Base-by-base conservation (phyloP, 257 asterid species). In the Anisodus acutangulus region DNA sequence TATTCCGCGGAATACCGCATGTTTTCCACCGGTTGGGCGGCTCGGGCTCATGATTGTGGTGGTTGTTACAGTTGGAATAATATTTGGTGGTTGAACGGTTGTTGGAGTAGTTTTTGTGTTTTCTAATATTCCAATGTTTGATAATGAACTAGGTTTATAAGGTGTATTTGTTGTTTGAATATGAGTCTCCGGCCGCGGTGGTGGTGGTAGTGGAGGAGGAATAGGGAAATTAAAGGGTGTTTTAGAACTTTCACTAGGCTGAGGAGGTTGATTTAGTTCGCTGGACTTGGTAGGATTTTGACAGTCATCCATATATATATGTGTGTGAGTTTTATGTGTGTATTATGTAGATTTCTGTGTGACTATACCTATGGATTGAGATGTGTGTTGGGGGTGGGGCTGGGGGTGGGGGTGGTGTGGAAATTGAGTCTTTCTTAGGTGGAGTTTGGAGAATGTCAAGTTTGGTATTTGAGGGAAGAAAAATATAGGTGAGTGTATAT, bases 1-100 rank as follows among this genome's bases (percentile, higher is more conserved):
- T 84, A 92, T 91, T 17, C 95, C 93, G 0, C 92, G 90, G 83
- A 86, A 92, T 6, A 49, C 39, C 0, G 91, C 78, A 78, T 92
- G 93, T 60, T 91, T 92, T 39, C 92, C 91, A 10, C 76, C 19
- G 0, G 66, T 10, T 0, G 80, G 78, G 11, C 87, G 78, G 19
- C 83, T 39, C 1, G 83, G 31, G 60, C 78, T 82, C 81, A 79
- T 85, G 19, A 0, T 31, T 31, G 59, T 35, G 5, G 66, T 45
- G 5, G 68, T 63, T 54, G 57, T 84, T 39, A 85, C 83, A 12
- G 85, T 57, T 5, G 78, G 4, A 0, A 45, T 11, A 74, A 22
- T 74, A 72, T 72, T 72, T 10, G 39, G 80, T 74, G 19, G 60
- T 74, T 74, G 80, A 76, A 76, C 82, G 0, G 54, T 49, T 79